phyloP scores from a whole-genome alignment of 2,329 filamentous ascomycete species.

The Amphichorda felina region DNA sequence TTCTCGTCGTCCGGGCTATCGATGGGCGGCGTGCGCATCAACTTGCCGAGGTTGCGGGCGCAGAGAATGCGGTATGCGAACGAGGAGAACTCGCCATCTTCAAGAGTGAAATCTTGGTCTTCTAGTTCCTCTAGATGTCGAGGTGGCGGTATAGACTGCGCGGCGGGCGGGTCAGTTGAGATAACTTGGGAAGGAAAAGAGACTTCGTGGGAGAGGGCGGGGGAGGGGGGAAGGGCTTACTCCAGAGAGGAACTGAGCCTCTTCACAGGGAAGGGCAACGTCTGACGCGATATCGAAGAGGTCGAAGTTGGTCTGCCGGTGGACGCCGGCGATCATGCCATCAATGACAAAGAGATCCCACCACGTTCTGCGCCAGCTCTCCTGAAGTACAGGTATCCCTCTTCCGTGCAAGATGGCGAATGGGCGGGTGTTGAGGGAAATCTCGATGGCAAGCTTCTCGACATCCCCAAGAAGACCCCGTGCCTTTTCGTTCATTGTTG shows the following conservation, averaged over 20 bases:
- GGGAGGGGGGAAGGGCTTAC: conserved; percentile 25
- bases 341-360: conserved; percentile 78
- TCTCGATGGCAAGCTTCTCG: conserved; percentile 60
- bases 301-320: conserved; percentile 57
- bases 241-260: conserved; percentile 54
- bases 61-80: conserved; percentile 78
- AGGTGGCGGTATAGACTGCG: conserved; percentile 43
- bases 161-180: conserved; percentile 3
- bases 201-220: not conserved
- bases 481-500: conserved; percentile 58
- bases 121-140: conserved; percentile 66
- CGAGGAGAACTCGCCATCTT: conserved; percentile 61
- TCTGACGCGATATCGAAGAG: conserved; percentile 55
- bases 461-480: conserved; percentile 54
- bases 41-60: conserved; percentile 63
- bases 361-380: conserved; percentile 82
- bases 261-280: conserved; percentile 71
- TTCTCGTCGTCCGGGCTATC: conserved; percentile 41
- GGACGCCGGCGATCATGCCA: conserved; percentile 73
- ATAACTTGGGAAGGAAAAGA: not conserved
- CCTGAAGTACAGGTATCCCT: conserved; percentile 58
- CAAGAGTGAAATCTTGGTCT: conserved; percentile 56
- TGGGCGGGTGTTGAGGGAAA: conserved; percentile 60
- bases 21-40: conserved; percentile 48
- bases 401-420: conserved; percentile 55